Evolutionary conservation across 257 asterid genomes (phyloP).

Genomic region (Primulina huaijiensis): DNA sequence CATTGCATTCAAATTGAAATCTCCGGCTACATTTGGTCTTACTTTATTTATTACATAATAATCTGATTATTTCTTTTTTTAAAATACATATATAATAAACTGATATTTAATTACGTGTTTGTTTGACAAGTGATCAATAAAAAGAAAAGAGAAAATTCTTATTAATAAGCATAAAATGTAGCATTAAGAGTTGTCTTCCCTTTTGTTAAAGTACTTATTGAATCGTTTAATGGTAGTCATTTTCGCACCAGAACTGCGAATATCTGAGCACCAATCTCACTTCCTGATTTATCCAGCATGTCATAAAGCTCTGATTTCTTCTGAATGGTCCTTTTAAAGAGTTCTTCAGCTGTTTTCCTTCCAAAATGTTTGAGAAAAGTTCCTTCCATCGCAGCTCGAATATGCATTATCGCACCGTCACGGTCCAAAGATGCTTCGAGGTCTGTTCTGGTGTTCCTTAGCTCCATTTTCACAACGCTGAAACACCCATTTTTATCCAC

Average conservation of each 20-base stretch:
- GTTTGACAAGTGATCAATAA: no score
- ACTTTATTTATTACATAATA: no score
- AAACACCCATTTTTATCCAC: constrained; percentile 26
- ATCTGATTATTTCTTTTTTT: no score
- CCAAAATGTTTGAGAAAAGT: constrained; percentile 22
- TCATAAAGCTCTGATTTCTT: constrained; percentile 15
- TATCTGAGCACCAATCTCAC: constrained; percentile 16
- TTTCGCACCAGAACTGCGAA: constrained; percentile 20
- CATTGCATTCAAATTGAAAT: no score
- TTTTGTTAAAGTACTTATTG: no score
- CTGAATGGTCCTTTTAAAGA: constrained; percentile 18
- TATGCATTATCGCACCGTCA: constrained; percentile 29
- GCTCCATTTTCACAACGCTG: constrained; percentile 24
- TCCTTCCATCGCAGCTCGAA: constrained; percentile 27
- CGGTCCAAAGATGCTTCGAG: constrained; percentile 12
- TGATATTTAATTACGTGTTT: no score
- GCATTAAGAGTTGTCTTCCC: no score
- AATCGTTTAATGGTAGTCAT: no score
- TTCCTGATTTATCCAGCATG: constrained; percentile 22
- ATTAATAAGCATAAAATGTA: no score
- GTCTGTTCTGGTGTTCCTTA: constrained; percentile 18
- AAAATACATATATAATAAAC: no score
- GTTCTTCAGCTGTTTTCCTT: constrained; percentile 16
- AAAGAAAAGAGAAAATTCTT: no score
- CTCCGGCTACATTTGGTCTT: no score